phyloP scores from a whole-genome alignment of 2,329 filamentous ascomycete species.

The Grosmannia huntii region DNA sequence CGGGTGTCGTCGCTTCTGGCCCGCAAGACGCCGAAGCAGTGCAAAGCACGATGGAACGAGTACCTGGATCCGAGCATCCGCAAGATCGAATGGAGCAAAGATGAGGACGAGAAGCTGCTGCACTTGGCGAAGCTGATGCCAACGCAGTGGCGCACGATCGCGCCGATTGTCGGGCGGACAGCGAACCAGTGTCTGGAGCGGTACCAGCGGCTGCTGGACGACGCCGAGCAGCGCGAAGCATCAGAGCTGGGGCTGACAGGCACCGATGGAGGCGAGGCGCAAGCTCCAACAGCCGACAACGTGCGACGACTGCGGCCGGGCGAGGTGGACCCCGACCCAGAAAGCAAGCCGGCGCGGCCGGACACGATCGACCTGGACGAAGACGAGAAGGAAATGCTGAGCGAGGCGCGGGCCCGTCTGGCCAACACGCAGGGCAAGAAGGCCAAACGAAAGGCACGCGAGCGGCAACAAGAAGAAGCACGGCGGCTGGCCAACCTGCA shows the following conservation, averaged over 20 bases:
- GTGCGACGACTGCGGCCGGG: slow-evolving; percentile 79
- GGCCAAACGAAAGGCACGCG: slow-evolving; percentile 91
- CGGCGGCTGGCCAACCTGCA: slow-evolving; percentile 79
- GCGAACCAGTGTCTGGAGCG: slow-evolving; percentile 95
- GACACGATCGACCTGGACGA: slow-evolving; percentile 98
- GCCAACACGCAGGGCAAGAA: slow-evolving; percentile 99
- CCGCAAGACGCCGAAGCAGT: slow-evolving; percentile 96
- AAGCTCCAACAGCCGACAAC: slow-evolving; percentile 84
- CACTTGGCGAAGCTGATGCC: slow-evolving; percentile 98
- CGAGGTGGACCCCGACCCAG: slow-evolving; percentile 92
- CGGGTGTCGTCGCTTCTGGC: slow-evolving; percentile 93
- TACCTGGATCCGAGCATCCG: slow-evolving; percentile 97
- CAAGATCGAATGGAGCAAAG: slow-evolving; percentile 98
- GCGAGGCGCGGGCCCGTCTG: slow-evolving; percentile 87
- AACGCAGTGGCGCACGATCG: slow-evolving; percentile 97
- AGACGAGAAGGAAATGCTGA: slow-evolving; percentile 99
- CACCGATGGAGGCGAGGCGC: slow-evolving; percentile 72
- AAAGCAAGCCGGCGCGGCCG: slow-evolving; percentile 87
- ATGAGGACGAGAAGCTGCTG: slow-evolving; percentile 94
- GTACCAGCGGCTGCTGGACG: slow-evolving; percentile 91
- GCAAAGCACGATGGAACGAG: slow-evolving; percentile 96
- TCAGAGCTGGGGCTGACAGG: slow-evolving; percentile 72
- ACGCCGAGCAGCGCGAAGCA: slow-evolving; percentile 80
- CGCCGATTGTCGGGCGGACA: slow-evolving; percentile 88
- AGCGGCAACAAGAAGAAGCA: slow-evolving; percentile 90